phyloP scores from a whole-genome alignment of 2,329 filamentous ascomycete species.

The Fusarium lyarnte region DNA sequence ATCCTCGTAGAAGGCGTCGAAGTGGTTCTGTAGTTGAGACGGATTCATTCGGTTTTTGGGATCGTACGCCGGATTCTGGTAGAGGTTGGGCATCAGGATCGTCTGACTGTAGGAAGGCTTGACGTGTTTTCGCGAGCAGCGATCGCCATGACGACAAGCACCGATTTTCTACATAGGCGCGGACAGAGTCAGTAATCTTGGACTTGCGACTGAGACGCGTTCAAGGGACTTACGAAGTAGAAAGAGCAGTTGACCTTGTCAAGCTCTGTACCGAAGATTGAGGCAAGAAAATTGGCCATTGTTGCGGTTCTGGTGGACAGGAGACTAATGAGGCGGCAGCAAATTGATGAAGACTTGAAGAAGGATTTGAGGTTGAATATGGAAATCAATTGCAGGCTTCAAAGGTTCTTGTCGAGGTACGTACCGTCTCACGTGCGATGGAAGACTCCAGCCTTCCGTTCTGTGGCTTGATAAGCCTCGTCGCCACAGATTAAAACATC shows the following conservation, averaged over 20 bases:
- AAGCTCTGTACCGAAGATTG: slow-evolving; percentile 99
- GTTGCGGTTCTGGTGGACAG: slow-evolving; percentile 30
- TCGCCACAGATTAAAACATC: slow-evolving; percentile 6
- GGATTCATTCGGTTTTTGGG: slow-evolving; percentile 97
- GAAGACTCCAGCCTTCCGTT: slow-evolving; percentile 5
- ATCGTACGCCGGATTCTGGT: slow-evolving; percentile 98
- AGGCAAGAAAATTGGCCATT: slow-evolving; percentile 98
- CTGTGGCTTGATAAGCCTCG: slow-evolving; percentile 23
- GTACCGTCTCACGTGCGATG: slow-evolving; percentile 46
- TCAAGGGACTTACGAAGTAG: slow-evolving; percentile 67
- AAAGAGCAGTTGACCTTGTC: slow-evolving; percentile 99
- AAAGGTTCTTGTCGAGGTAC: slow-evolving; percentile 29
- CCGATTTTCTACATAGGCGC: slow-evolving; percentile 85
- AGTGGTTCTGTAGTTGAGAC: slow-evolving; percentile 97
- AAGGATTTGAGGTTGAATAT: slow-evolving; percentile 33
- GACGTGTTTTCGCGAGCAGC: slow-evolving; percentile 98
- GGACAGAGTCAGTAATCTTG: slow-evolving; percentile 24
- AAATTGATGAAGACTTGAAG: slow-evolving; percentile 28
- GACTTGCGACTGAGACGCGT: slow-evolving; percentile 20
- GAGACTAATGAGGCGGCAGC: slow-evolving; percentile 2
- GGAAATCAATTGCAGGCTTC: slow-evolving; percentile 1
- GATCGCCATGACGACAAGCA: slow-evolving; percentile 96
- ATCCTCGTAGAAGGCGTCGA: slow-evolving; percentile 99
- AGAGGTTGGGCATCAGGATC: slow-evolving; percentile 96
- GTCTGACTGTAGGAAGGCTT: slow-evolving; percentile 99